These are phyloP conservation scores for Didymella pinodella DNA, from an alignment of 2,329 filamentous ascomycete species.

Conservation along the genomic window DNA sequence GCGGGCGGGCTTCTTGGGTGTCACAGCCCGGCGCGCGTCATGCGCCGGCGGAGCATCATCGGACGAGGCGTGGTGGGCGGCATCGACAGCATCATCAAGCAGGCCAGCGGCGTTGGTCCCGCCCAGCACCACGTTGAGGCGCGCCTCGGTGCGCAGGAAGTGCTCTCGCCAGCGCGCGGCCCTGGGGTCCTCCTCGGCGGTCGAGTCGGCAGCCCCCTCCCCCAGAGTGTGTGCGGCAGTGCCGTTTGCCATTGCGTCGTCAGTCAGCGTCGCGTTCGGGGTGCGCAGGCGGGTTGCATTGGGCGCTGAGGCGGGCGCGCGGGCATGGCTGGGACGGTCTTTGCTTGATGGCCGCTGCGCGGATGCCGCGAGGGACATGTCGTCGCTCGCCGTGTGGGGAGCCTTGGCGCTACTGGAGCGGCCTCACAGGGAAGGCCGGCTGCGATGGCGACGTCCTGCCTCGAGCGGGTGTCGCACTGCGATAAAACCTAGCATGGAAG, in stretches of 20 bases:
- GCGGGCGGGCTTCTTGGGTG: constrained; percentile 76
- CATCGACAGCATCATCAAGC: constrained; percentile 40
- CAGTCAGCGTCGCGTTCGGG: constrained; percentile 54
- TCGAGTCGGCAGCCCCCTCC: constrained; percentile 50
- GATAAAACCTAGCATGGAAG: constrained; percentile 51
- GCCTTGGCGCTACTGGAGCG: constrained; percentile 44
- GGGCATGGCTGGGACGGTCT: constrained; percentile 54
- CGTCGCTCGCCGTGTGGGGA: constrained; percentile 45
- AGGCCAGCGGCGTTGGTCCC: constrained; percentile 44
- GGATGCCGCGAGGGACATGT: constrained; percentile 49
- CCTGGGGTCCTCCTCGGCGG: constrained; percentile 57
- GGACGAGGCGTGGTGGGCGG: constrained; percentile 34
- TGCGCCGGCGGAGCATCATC: constrained; percentile 48
- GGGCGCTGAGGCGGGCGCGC: constrained; percentile 45
- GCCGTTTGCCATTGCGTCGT: constrained; percentile 53
- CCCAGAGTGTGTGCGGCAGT: constrained; percentile 49
- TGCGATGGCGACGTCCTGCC: constrained; percentile 51
- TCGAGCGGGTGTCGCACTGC: constrained; percentile 52
- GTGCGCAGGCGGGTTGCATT: constrained; percentile 52
- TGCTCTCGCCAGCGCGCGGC: constrained; percentile 73
- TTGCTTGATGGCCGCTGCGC: constrained; percentile 51
- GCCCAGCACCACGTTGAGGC: constrained; percentile 78
- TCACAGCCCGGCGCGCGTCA: constrained; percentile 57
- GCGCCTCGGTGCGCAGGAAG: constrained; percentile 78
- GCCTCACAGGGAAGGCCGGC: constrained; percentile 50